Evolutionary conservation across 2,329 filamentous ascomycete species (phyloP), one percentile per base, ranked within the genome.

Genomic region (Rhynchosporium agropyri): DNA sequence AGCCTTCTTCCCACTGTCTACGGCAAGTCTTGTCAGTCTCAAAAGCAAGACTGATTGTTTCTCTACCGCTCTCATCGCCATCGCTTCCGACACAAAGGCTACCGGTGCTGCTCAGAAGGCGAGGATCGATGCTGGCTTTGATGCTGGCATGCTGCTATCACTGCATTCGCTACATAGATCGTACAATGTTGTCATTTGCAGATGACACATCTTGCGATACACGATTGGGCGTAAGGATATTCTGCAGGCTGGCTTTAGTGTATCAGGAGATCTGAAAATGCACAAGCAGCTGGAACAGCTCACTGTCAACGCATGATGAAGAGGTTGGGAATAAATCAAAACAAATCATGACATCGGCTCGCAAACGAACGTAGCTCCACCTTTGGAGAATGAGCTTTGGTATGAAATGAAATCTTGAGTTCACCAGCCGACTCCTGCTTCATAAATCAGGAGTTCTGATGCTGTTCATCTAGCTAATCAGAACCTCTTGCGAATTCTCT

Each of bases 11-110:
- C 49, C 4, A 63, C 53, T 7, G 65, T 68, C n/a, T 26, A 28
- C 15, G 29, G 20, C 7, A 56, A 20, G 61, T 53, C 28, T 67
- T 9, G n/a, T 5, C 10, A 54, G 3, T 40, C 36, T 65, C 40
- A 62, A 67, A 54, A n/a, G 29, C 1, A 62, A 65, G 28, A 63
- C 62, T n/a, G 64, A 63, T 38, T 36, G 43, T 28, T 66, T 66
- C 48, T 53, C 63, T 29, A 42, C 58, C 48, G 62, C 58, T n/a
- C 48, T 69, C 26, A 54, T 63, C 48, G 60, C 55, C n/a, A 65
- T 68, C 60, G 58, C 60, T 28, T 67, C 63, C 1, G 26, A 67
- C 60, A 60, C 50, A 20, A 56, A 65, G 54, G 26, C 38, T 36
- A 5, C 56, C 3, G 60, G 63, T 3, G 51, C 36, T 36, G 43